These are phyloP conservation scores for Entomortierella parvispora DNA, from an alignment of 192 early-diverging fungal genomes.

Conservation along the genomic window DNA sequence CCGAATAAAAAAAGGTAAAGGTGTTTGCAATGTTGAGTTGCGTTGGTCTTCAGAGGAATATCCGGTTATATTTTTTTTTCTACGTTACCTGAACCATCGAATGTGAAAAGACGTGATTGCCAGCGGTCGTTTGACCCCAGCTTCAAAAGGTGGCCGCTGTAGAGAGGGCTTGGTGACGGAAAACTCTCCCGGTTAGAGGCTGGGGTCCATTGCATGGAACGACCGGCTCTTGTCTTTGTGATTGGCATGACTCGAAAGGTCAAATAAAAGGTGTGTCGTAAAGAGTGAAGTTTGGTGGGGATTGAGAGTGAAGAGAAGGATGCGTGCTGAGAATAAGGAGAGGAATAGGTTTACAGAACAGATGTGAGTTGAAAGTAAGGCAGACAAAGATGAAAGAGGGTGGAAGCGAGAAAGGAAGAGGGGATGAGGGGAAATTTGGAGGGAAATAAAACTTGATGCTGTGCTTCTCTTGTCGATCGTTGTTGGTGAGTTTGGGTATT, in stretches of 20 bases:
- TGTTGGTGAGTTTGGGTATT: no score
- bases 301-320: no score
- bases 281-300: no score
- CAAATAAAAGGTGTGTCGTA: background rate
- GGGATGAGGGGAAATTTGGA: background rate
- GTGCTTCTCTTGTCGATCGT: no score
- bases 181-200: conserved; percentile 10
- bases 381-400: background rate
- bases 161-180: conserved; percentile 13
- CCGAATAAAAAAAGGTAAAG: background rate
- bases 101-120: conserved; percentile 47
- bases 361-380: background rate
- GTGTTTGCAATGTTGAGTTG: no score
- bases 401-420: background rate
- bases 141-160: conserved; percentile 30
- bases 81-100: conserved; percentile 34
- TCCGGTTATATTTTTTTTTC: background rate
- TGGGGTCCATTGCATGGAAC: conserved; percentile 15
- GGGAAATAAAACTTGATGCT: background rate
- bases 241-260: background rate
- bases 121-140: conserved; percentile 37
- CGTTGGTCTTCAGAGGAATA: background rate
- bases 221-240: no score
- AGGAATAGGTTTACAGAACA: background rate
- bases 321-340: no score